Percentiles rank a stretch among this genome's conserved stretches.
Conservation (phyloP, 768 basidiomycete species). For the Calocera cornea region DNA sequence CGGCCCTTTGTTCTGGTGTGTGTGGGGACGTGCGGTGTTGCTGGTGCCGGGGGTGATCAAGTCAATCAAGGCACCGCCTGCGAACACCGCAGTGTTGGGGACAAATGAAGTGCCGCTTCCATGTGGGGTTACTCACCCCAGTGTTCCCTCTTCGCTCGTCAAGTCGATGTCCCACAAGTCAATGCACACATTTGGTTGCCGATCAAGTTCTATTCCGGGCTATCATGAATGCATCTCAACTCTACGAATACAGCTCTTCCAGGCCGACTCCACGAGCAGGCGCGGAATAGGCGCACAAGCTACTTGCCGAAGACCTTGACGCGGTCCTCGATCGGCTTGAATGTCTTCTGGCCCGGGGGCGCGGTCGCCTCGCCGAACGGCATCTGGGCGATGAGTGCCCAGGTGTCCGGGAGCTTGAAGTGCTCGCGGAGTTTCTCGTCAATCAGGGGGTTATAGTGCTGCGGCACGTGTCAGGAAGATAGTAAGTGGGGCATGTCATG, state of each 20-base stretch:
- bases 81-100: background rate
- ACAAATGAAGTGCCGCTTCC: background rate
- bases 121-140: no score
- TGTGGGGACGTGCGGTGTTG: no score
- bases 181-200: background rate
- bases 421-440: constrained; percentile 10
- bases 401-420: constrained; percentile 9
- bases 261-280: background rate
- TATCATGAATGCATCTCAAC: background rate
- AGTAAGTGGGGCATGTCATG: no score
- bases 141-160: background rate
- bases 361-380: constrained; percentile 24
- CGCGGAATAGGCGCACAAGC: background rate
- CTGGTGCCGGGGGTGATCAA: no score
- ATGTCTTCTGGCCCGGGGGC: constrained; percentile 20
- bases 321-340: constrained; percentile 23
- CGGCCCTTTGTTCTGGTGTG: no score
- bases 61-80: no score
- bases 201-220: background rate
- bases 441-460: constrained; percentile 19
- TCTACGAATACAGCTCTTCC: background rate
- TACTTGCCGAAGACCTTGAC: constrained; percentile 19
- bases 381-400: constrained; percentile 20
- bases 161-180: background rate
- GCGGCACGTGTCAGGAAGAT: constrained; percentile 1